phyloP scores from a whole-genome alignment of 495 filamentous ascomycete species.

The Lindgomyces ingoldianus region DNA sequence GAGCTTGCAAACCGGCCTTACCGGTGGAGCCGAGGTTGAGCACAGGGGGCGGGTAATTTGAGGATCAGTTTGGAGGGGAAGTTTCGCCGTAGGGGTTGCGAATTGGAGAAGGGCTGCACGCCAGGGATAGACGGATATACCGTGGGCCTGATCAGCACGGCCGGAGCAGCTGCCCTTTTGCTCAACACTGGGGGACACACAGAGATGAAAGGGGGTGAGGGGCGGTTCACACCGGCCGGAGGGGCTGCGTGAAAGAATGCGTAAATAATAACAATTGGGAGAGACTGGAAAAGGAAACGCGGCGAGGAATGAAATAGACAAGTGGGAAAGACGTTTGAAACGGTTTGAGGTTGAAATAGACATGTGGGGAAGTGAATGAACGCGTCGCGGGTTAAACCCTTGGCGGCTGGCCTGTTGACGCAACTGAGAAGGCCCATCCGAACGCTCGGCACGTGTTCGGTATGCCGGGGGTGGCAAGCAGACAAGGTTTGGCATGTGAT shows the following conservation, averaged over 20 bases:
- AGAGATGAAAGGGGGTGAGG: slow-evolving; percentile 5
- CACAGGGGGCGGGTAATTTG: neutral
- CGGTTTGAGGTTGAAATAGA: slow-evolving; percentile 30
- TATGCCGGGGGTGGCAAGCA: too few relatives aligned
- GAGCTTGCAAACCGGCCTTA: neutral
- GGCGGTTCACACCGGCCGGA: neutral
- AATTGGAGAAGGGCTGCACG: neutral
- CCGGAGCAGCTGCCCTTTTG: slow-evolving; percentile 23
- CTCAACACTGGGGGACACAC: neutral
- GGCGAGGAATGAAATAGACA: neutral
- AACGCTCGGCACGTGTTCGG: neutral
- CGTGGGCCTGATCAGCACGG: slow-evolving; percentile 2
- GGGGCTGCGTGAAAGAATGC: too few relatives aligned
- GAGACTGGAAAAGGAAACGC: neutral
- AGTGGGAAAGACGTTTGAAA: too few relatives aligned
- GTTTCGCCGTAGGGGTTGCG: neutral
- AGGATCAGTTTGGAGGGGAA: neutral
- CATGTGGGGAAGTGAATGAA: slow-evolving; percentile 9
- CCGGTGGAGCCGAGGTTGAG: slow-evolving; percentile 6
- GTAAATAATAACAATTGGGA: neutral
- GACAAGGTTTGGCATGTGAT: neutral
- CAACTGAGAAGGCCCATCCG: neutral
- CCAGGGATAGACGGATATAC: neutral
- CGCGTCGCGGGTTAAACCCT: neutral
- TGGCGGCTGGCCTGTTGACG: neutral